Evolutionary conservation across 768 basidiomycete species (phyloP).

Genomic region (Lactifluus subvellereus): DNA sequence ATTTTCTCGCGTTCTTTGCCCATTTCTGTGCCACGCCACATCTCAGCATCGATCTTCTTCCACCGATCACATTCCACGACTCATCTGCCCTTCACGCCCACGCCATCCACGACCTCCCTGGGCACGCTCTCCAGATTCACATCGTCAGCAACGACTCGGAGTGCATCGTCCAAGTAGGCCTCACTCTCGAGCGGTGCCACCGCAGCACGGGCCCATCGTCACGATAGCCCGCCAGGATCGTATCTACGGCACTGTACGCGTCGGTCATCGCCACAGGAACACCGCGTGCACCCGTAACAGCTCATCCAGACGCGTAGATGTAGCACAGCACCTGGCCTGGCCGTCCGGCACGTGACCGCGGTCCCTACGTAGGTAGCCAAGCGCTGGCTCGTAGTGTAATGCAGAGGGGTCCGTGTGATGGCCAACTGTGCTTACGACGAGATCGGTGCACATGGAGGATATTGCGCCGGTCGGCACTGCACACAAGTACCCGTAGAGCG

Average conservation of each 20-base stretch:
- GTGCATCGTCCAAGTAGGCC: slow-evolving; percentile 10
- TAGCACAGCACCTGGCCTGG: slow-evolving; percentile 39
- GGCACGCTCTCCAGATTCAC: slow-evolving; percentile 6
- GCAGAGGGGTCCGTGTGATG: slow-evolving; percentile 64
- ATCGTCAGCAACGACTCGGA: slow-evolving; percentile 31
- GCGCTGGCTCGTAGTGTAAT: slow-evolving; percentile 41
- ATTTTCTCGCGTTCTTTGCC: too few species aligned
- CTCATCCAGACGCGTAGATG: slow-evolving; percentile 94
- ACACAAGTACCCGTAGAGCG: slow-evolving; percentile 36
- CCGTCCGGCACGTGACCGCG: slow-evolving; percentile 41
- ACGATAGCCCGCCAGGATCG: slow-evolving; percentile 56
- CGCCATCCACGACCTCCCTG: too few species aligned
- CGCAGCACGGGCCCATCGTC: neutral
- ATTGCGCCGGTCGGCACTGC: slow-evolving; percentile 48
- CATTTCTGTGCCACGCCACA: too few species aligned
- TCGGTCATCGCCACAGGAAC: slow-evolving; percentile 91
- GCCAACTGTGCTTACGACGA: slow-evolving; percentile 72
- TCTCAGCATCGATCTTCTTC: too few species aligned
- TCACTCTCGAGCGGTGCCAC: neutral
- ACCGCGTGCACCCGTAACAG: slow-evolving; percentile 83
- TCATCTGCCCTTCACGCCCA: too few species aligned
- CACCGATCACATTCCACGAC: too few species aligned
- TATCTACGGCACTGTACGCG: slow-evolving; percentile 73
- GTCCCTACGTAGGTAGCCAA: slow-evolving; percentile 39
- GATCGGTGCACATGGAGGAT: slow-evolving; percentile 46